A percentile compares a stretch with the other conserved stretches of the same genome.
phyloP scores from a whole-genome alignment of 208 protist genomes.

The Crithidia fasciculata region DNA sequence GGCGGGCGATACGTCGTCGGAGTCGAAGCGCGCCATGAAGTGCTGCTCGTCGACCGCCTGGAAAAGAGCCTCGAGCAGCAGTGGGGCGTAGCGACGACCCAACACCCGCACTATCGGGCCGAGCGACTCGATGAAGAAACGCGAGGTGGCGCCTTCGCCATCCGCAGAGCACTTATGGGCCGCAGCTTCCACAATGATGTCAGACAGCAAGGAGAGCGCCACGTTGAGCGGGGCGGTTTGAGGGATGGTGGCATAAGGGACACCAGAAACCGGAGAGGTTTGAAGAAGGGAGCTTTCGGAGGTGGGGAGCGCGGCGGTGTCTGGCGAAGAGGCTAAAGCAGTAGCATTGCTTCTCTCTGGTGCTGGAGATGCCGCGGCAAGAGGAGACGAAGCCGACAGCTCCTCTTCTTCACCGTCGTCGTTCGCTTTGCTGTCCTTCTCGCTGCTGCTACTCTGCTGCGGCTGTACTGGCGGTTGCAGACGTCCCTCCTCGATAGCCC shows the following conservation, averaged over 20 bases:
- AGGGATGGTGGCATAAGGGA: conserved; percentile 7
- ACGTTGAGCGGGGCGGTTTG: conserved; percentile 44
- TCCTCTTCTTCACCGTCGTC: conserved; percentile 3
- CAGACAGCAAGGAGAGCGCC: conserved; percentile 62
- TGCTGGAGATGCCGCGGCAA: background rate
- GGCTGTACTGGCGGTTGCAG: background rate
- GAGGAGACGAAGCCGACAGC: no score
- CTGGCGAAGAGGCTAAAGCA: no score
- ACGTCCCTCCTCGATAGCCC: conserved; percentile 18
- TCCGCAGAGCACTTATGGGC: conserved; percentile 46
- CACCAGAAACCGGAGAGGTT: background rate
- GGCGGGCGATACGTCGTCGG: conserved; percentile 18
- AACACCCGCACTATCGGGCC: conserved; percentile 44
- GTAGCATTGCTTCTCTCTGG: background rate
- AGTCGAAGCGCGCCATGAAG: conserved; percentile 44
- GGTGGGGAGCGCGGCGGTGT: background rate
- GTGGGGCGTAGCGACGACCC: conserved; percentile 38
- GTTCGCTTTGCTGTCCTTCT: background rate
- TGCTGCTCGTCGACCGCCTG: conserved; percentile 71
- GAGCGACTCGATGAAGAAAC: conserved; percentile 63
- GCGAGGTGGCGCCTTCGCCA: conserved; percentile 73
- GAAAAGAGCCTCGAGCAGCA: conserved; percentile 63
- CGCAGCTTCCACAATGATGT: conserved; percentile 67
- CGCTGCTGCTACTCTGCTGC: background rate
- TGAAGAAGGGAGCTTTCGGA: background rate